phyloP scores from a whole-genome alignment of 371 early-diverging fungal species.

The Mitosporidium daphniae region DNA sequence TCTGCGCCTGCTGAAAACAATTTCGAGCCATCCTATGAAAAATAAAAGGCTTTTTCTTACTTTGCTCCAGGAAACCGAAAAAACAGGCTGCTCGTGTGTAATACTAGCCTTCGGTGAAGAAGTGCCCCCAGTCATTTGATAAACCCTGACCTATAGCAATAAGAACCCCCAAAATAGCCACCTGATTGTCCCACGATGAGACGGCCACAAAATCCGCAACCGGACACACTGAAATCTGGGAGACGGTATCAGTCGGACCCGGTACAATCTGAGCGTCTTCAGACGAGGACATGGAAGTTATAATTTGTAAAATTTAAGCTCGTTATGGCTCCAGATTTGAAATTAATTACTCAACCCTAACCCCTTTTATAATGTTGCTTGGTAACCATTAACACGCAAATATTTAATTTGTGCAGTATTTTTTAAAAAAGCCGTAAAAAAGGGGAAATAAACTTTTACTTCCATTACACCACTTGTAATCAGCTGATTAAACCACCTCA shows the following conservation, averaged over 20 bases:
- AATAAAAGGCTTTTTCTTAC: slow-evolving; percentile 10
- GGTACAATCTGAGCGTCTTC: too few relatives aligned
- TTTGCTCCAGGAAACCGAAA: slow-evolving; percentile 46
- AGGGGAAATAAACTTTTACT: too few relatives aligned
- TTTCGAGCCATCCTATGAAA: slow-evolving; percentile 34
- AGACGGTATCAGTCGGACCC: slow-evolving; percentile 49
- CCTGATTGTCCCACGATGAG: slow-evolving; percentile 62
- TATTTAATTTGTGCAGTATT: too few relatives aligned
- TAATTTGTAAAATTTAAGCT: too few relatives aligned
- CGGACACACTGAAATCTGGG: slow-evolving; percentile 30
- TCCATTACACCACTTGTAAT: too few relatives aligned
- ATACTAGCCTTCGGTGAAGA: slow-evolving; percentile 30
- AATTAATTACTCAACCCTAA: too few relatives aligned
- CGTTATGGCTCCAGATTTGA: too few relatives aligned
- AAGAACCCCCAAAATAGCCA: slow-evolving; percentile 5
- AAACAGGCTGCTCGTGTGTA: slow-evolving; percentile 36
- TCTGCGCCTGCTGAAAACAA: slow-evolving; percentile 46
- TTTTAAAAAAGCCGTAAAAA: too few relatives aligned
- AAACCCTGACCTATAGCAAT: background rate
- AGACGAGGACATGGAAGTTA: too few relatives aligned
- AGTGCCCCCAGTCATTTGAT: background rate
- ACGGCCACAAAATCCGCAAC: slow-evolving; percentile 40
- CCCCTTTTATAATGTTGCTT: too few relatives aligned
- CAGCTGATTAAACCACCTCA: too few relatives aligned
- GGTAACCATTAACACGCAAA: too few relatives aligned